Conservation (phyloP, 805 yeast genomes). For the Candida railenensis region DNA sequence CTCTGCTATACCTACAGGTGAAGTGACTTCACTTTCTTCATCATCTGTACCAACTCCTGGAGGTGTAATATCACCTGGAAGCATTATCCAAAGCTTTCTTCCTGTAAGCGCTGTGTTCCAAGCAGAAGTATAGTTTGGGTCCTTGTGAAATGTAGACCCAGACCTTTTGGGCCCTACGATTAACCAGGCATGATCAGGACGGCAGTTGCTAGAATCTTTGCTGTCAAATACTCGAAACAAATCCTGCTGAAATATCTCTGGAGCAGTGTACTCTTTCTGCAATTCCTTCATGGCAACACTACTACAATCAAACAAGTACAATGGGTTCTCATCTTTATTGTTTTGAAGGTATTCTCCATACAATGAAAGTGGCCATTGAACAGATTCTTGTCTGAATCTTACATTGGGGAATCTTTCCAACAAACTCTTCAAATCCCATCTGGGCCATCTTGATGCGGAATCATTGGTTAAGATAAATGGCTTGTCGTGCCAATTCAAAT, state of each 20-base stretch:
- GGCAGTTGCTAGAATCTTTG: constrained; percentile 28
- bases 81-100: constrained; percentile 82
- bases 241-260: constrained; percentile 57
- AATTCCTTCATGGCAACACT: constrained; percentile 64
- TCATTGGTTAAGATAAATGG: constrained; percentile 63
- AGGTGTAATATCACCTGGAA: constrained; percentile 73
- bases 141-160: constrained; percentile 91
- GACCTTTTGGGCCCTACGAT: constrained; percentile 80
- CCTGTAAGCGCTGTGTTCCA: constrained; percentile 85
- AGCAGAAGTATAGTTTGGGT: constrained; percentile 87
- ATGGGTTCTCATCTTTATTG: constrained; percentile 79
- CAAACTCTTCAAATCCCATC: constrained; percentile 57
- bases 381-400: constrained; percentile 80
- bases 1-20: constrained; percentile 91
- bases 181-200: constrained; percentile 94
- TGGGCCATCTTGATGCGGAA: constrained; percentile 52
- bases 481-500: constrained; percentile 40
- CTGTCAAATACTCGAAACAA: constrained; percentile 54
- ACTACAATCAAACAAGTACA: constrained; percentile 81
- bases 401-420: constrained; percentile 55
- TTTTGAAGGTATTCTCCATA: constrained; percentile 59
- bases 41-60: constrained; percentile 82
- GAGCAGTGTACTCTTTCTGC: constrained; percentile 51
- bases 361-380: constrained; percentile 67
- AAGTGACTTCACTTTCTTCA: constrained; percentile 83